Evolutionary conservation across 164 flowering plant genomes (phyloP), one percentile per base, ranked within the genome.

Genomic region (Berberis thunbergii): DNA sequence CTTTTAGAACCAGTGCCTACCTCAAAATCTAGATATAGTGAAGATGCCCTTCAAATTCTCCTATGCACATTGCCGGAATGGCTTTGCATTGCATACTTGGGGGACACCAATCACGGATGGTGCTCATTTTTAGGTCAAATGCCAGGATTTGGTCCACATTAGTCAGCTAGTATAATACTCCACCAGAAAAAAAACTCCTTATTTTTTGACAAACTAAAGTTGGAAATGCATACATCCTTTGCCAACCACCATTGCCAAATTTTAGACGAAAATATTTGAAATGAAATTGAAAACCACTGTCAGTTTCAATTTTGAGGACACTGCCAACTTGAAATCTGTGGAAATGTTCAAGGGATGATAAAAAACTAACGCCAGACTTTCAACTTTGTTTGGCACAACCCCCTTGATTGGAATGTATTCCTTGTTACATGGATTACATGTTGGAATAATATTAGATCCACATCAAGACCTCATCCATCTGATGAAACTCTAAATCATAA

Each of bases 161-260:
- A 52, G 54, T 52, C 54, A 52, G 2, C 54, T 26, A 52, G n/a
- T 64, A 49, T 4, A 48, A 61, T 55, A 57, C 46, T 50, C 45
- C 48, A 61, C 3, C 69, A 65, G 11, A n/a, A 3, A 13, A 4
- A 26, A 3, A 26, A 38, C 41, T 2, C 1, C 42, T 8, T 46
- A 8, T 26, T 46, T 46, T 46, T 46, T 4, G 8, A 46, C 49
- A 46, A 46, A 46, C 49, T 46, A 8, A 46, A 46, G 49, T 46
- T 8, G 8, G 6, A 46, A 46, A 8, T 46, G 49, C 49, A 46
- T 4, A 4, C 49, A 4, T 46, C 49, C 49, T 46, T 8, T 46
- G 8, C 8, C 49, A 46, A 46, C 6, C 49, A 4, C 49, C 49
- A 46, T 8, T 46, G 4, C 4, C 49, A 4, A 4, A 8, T 46